Base-by-base conservation (phyloP, 73 alveolate genomes). In the Paramecium octaurelia region DNA sequence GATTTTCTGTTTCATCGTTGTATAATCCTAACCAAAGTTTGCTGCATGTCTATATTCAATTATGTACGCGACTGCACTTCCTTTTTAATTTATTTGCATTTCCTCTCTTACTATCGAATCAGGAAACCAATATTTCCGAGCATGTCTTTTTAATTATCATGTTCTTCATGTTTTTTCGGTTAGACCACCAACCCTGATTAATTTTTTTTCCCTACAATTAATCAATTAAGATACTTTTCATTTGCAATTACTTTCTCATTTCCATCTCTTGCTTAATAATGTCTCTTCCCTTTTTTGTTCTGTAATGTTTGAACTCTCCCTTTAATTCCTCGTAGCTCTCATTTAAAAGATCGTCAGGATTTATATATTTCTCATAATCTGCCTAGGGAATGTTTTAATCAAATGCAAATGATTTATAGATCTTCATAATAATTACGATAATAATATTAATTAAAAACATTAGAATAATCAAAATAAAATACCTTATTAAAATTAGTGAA, bases 61-160 rank as follows among this genome's bases (percentile, higher is more conserved):
- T 34, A 68, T 75, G 35, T 75, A 75, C 64, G 88, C 34, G 60
- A 75, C 69, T 36, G 60, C 38, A 75, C 88, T 75, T 36, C 38
- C n/a, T 36, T 75, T 16, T 75, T 29, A 14, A 75, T 21, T 40
- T 75, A 24, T 36, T 75, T 75, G 88, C 88, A 75, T 8, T 36
- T 75, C 8, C 48, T 34, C 36, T 75, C 88, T 75, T 75, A 34
- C n/a, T 75, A 14, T 9, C 48, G 21, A 34, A 75, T 75, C 18
- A 36, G 20, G 16, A 21, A 21, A 4, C 20, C 58, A n/a, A 75
- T 75, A 36, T 21, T 44, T 10, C 68, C 88, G 6, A 36, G 18
- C 36, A 75, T 14, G 8, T 75, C 42, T 75, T 36, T 75, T 40
- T 34, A 36, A 75, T 75, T 40, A 54, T 54, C 69, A 0, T 21